phyloP scores from a whole-genome alignment of 768 basidiomycete genomes.

The Termitomyces sp. region DNA sequence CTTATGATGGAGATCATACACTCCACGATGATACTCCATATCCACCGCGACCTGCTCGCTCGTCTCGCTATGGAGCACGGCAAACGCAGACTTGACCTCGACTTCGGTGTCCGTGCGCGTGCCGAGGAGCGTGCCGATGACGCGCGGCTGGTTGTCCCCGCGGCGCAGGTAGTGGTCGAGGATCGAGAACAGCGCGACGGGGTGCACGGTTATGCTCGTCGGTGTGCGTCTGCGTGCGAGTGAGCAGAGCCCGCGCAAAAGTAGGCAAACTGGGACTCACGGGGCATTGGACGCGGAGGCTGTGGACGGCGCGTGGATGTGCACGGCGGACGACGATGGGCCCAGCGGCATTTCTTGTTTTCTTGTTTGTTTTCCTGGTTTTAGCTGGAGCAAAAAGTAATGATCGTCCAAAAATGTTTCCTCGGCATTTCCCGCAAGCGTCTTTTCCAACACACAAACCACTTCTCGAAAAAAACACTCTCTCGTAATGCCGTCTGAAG shows the following conservation, averaged over 20 bases:
- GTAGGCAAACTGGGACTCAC: constrained; percentile 23
- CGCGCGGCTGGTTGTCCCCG: constrained; percentile 74
- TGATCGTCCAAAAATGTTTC: constrained; percentile 24
- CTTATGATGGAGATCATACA: constrained; percentile 88
- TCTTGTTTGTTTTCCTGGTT: no score
- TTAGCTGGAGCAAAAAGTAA: no score
- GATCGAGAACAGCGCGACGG: constrained; percentile 90
- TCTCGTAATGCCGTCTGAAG: constrained; percentile 76
- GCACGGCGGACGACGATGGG: constrained; percentile 44
- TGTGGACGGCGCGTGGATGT: constrained; percentile 33
- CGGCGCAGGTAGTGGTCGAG: constrained; percentile 95
- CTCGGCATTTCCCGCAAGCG: constrained; percentile 33
- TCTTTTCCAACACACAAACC: constrained; percentile 11
- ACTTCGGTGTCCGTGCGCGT: constrained; percentile 64
- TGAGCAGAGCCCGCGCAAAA: no score
- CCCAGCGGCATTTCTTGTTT: constrained; percentile 40
- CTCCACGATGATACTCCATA: constrained; percentile 91
- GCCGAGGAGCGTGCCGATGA: constrained; percentile 94
- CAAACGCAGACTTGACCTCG: constrained; percentile 82
- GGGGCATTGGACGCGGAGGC: constrained; percentile 29
- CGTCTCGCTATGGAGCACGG: constrained; percentile 89
- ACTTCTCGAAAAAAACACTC: constrained; percentile 15
- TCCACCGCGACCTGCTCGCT: constrained; percentile 93
- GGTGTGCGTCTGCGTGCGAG: constrained; percentile 40
- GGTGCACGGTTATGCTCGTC: constrained; percentile 77